Evolutionary conservation across 2,329 filamentous ascomycete species (phyloP).

Genomic region (Colletotrichum musae): DNA sequence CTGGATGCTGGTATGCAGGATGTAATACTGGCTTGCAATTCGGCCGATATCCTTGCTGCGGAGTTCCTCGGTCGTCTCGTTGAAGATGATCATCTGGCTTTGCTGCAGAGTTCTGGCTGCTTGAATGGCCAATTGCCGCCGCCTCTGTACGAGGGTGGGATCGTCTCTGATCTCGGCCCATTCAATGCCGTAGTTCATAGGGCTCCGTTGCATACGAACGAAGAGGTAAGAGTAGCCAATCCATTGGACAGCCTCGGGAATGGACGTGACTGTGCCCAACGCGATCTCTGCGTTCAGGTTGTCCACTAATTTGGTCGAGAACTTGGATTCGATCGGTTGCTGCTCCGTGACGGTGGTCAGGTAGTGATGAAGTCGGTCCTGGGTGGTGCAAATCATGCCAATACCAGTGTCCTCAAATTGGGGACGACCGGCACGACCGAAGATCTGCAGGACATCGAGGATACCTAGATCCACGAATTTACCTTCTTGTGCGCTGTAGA

Average conservation of each 20-base stretch:
- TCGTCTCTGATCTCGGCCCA: conserved; percentile 93
- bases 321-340: conserved; percentile 96
- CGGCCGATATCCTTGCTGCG: conserved; percentile 95
- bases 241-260: conserved; percentile 95
- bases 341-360: conserved; percentile 94
- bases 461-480: conserved; percentile 98
- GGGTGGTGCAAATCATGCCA: conserved; percentile 96
- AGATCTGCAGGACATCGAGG: conserved; percentile 96
- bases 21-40: conserved; percentile 98
- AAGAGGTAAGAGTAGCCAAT: conserved; percentile 98
- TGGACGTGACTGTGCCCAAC: conserved; percentile 93
- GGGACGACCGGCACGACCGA: conserved; percentile 96
- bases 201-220: conserved; percentile 94
- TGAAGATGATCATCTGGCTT: conserved; percentile 99
- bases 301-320: conserved; percentile 93
- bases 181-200: conserved; percentile 93
- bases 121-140: conserved; percentile 88
- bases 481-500: conserved; percentile 96
- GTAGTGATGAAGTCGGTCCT: conserved; percentile 94
- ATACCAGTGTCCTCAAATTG: conserved; percentile 99
- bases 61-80: conserved; percentile 92
- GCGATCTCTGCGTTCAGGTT: conserved; percentile 97
- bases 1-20: conserved; percentile 92
- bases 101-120: conserved; percentile 89
- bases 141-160: conserved; percentile 86